Conservation (phyloP, 306 rosid species). For the Sophora flavescens region DNA sequence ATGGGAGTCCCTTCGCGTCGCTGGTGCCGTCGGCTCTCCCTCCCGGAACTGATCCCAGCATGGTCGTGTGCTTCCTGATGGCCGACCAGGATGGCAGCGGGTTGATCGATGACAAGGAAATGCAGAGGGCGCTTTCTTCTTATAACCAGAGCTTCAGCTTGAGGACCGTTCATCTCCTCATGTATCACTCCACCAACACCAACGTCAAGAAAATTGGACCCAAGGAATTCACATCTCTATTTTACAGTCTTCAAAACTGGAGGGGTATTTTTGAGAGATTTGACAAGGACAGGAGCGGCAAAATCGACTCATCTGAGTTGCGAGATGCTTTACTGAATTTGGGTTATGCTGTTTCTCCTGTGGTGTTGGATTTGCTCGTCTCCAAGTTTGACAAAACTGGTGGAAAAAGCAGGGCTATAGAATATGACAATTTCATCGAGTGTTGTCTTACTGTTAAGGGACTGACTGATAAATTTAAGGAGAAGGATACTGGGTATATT, state of each 20-base stretch:
- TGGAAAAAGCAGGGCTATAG: constrained; percentile 77
- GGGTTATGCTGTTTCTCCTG: constrained; percentile 85
- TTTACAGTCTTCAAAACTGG: constrained; percentile 96
- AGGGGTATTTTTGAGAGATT: constrained; percentile 88
- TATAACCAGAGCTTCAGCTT: constrained; percentile 85
- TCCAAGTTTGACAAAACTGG: constrained; percentile 95
- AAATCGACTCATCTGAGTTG: constrained; percentile 75
- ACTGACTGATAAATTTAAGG: constrained; percentile 91
- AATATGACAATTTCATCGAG: constrained; percentile 98
- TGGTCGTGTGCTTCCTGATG: constrained; percentile 80
- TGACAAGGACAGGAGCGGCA: constrained; percentile 94
- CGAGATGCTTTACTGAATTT: constrained; percentile 86
- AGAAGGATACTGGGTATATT: constrained; percentile 73
- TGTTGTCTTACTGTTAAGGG: constrained; percentile 80
- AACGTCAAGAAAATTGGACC: constrained; percentile 88
- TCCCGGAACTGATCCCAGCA: constrained; percentile 88
- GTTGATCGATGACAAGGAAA: constrained; percentile 84
- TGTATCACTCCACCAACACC: constrained; percentile 84
- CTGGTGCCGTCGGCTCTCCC: constrained; percentile 87
- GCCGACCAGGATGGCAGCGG: constrained; percentile 98
- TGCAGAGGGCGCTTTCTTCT: constrained; percentile 87
- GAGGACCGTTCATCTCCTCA: constrained; percentile 94
- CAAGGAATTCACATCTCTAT: constrained; percentile 84
- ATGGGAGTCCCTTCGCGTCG: constrained; percentile 68
- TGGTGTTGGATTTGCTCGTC: constrained; percentile 85